A percentile compares a stretch with the other conserved stretches of the same genome.
phyloP scores from a whole-genome alignment of 1,139 yeast species.

The Protomyces inouyei region DNA sequence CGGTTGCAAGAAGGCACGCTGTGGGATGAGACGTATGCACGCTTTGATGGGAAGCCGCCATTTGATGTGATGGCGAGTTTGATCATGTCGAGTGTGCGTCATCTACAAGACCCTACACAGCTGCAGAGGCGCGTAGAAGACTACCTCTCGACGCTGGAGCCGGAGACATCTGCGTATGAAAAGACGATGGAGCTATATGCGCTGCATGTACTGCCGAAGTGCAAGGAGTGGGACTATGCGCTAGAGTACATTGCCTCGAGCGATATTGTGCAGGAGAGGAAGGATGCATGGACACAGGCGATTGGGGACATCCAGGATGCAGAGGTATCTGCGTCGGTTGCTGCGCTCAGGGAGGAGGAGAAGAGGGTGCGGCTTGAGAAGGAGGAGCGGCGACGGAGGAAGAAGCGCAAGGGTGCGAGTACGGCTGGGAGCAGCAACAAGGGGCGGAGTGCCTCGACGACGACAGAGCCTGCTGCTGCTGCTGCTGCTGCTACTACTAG shows the following conservation, averaged over 20 bases:
- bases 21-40: constrained; percentile 15
- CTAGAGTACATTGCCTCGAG: constrained; percentile 7
- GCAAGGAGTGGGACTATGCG: constrained; percentile 24
- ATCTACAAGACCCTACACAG: not conserved
- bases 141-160: constrained; percentile 9
- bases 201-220: constrained; percentile 23
- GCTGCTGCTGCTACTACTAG: not conserved
- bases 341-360: constrained; percentile 1
- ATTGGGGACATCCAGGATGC: not conserved
- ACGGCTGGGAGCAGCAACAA: constrained; percentile 1
- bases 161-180: constrained; percentile 5
- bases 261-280: not conserved
- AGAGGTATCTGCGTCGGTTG: not conserved
- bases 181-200: constrained; percentile 19
- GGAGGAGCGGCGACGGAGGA: not conserved
- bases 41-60: not conserved
- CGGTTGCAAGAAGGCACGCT: constrained; percentile 1
- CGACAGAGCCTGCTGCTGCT: not conserved
- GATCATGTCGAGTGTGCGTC: constrained; percentile 8
- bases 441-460: not conserved
- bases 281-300: not conserved
- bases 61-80: constrained; percentile 1
- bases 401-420: constrained; percentile 5
- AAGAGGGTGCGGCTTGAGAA: constrained; percentile 1
- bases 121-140: constrained; percentile 12